Conservation (phyloP, 1,284 basidiomycete genomes). For the Chondrostereum purpureum region DNA sequence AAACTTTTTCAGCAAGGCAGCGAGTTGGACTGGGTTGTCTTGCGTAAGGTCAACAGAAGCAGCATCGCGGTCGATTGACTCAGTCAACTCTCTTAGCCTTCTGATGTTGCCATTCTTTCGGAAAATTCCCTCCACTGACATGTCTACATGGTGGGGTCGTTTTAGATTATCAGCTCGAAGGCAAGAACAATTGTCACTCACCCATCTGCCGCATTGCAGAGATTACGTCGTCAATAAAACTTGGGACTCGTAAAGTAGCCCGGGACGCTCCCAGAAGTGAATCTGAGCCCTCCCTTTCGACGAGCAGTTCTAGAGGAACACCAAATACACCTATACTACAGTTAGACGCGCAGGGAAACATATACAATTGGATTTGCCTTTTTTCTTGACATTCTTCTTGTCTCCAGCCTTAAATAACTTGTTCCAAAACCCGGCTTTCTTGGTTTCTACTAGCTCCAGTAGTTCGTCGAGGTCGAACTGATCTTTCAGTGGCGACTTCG, state of each 20-base stretch:
- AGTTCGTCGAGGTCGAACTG: conserved; percentile 89
- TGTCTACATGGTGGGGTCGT: conserved; percentile 50
- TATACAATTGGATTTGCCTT: conserved; percentile 52
- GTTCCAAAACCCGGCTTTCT: conserved; percentile 96
- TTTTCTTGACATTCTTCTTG: conserved; percentile 86
- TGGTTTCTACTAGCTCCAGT: conserved; percentile 86
- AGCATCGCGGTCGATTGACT: conserved; percentile 90
- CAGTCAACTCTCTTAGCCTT: conserved; percentile 83
- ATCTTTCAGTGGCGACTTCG: conserved; percentile 73
- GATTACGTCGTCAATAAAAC: conserved; percentile 96
- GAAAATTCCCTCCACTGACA: conserved; percentile 99
- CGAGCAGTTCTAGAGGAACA: conserved; percentile 87
- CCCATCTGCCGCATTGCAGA: conserved; percentile 99
- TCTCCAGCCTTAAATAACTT: conserved; percentile 89
- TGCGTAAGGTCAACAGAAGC: conserved; percentile 85
- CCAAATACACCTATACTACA: conserved; percentile 85
- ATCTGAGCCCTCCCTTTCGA: conserved; percentile 94
- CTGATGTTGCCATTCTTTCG: conserved; percentile 98
- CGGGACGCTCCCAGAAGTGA: conserved; percentile 88
- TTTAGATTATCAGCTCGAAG: conserved; percentile 6
- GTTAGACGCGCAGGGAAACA: too few relatives aligned
- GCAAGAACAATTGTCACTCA: conserved; percentile 33
- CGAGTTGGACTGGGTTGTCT: conserved; percentile 96
- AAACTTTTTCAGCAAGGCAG: conserved; percentile 96
- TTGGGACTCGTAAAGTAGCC: conserved; percentile 82